phyloP scores from a whole-genome alignment of 495 filamentous ascomycete genomes.

The Pyrenula aspistea region DNA sequence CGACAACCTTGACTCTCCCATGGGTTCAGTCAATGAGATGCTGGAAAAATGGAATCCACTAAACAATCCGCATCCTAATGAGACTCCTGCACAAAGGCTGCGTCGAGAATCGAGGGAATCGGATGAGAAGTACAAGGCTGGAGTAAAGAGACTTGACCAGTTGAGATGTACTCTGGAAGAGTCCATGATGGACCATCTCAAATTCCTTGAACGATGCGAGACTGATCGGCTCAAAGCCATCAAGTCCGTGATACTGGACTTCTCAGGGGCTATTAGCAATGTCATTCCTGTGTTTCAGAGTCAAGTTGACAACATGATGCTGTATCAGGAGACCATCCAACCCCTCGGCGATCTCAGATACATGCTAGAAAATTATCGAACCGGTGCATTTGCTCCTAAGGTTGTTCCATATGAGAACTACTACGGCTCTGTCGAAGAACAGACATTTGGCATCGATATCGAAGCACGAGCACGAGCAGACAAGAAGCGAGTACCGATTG shows the following conservation, averaged over 20 bases:
- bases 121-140: constrained; percentile 85
- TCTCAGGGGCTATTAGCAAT: constrained; percentile 95
- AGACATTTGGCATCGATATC: constrained; percentile 94
- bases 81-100: constrained; percentile 76
- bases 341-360: constrained; percentile 86
- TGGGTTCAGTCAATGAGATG: constrained; percentile 74
- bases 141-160: constrained; percentile 72
- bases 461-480: constrained; percentile 89
- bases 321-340: constrained; percentile 97
- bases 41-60: constrained; percentile 84
- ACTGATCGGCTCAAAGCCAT: constrained; percentile 92
- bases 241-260: constrained; percentile 94
- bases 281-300: constrained; percentile 94
- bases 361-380: constrained; percentile 94
- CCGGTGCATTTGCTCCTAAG: constrained; percentile 78
- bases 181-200: constrained; percentile 80
- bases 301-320: constrained; percentile 94
- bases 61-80: constrained; percentile 78
- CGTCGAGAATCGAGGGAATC: constrained; percentile 82
- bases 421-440: constrained; percentile 94
- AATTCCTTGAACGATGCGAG: constrained; percentile 96
- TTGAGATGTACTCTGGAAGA: constrained; percentile 91
- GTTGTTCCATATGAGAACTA: constrained; percentile 98
- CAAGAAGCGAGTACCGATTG: constrained; percentile 83
- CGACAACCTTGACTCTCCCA: constrained; percentile 56